Evolutionary conservation across 106 monocot species (phyloP).

Genomic region (Vanilla planifolia): DNA sequence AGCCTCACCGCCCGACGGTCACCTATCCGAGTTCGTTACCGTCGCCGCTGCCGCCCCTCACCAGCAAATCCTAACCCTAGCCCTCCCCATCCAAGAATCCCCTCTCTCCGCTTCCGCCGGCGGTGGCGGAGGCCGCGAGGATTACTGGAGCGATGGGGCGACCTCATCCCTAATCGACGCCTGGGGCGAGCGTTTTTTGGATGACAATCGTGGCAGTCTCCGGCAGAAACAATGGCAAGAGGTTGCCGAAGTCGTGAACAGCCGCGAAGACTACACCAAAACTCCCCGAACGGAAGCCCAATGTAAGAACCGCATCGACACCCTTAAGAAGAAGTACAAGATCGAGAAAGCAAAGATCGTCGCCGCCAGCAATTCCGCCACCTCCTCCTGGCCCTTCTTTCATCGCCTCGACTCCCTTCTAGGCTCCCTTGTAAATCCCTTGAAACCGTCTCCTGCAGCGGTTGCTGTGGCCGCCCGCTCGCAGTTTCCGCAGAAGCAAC

Average conservation of each 20-base stretch:
- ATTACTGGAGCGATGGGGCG: slow-evolving; percentile 66
- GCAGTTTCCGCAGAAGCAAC: slow-evolving; percentile 29
- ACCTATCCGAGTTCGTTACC: not conserved
- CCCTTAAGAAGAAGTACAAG: slow-evolving; percentile 95
- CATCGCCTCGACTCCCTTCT: slow-evolving; percentile 60
- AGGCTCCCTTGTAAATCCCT: slow-evolving; percentile 19
- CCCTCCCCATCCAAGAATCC: slow-evolving; percentile 33
- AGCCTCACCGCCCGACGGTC: not conserved
- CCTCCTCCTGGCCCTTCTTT: slow-evolving; percentile 73
- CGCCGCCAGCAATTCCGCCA: not conserved
- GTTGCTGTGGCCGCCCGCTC: slow-evolving; percentile 3
- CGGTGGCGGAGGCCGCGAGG: slow-evolving; percentile 31
- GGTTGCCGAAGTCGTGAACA: slow-evolving; percentile 80
- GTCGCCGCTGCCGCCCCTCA: slow-evolving; percentile 13
- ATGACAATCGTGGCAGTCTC: slow-evolving; percentile 69
- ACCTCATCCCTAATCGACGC: slow-evolving; percentile 66
- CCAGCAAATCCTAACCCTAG: slow-evolving; percentile 31
- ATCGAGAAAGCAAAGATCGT: slow-evolving; percentile 51
- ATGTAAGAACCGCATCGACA: slow-evolving; percentile 94
- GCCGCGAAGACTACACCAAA: slow-evolving; percentile 59
- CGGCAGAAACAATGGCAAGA: slow-evolving; percentile 86
- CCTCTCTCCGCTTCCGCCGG: not conserved
- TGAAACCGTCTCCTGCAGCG: slow-evolving; percentile 3
- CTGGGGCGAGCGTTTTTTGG: slow-evolving; percentile 74
- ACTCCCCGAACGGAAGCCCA: slow-evolving; percentile 60